Percentiles rank a stretch among this genome's conserved stretches.
Evolutionary conservation across 2,329 filamentous ascomycete genomes (phyloP).

Genomic region (Stagonosporopsis vannaccii): DNA sequence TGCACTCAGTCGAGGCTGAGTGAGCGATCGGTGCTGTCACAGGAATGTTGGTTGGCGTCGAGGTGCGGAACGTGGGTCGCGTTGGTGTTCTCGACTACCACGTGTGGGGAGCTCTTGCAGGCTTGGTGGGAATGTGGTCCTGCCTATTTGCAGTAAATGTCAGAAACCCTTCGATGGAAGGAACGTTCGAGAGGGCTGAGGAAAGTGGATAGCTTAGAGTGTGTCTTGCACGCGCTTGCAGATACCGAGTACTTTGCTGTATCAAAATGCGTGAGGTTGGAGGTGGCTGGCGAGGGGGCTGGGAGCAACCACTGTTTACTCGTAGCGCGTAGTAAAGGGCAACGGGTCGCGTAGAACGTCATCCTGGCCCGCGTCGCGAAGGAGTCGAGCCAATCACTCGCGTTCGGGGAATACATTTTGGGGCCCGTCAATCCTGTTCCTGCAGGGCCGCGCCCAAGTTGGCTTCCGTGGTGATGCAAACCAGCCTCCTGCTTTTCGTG

Average conservation of each 20-base stretch:
- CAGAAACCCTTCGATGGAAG: constrained; percentile 39
- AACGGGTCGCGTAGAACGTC: constrained; percentile 29
- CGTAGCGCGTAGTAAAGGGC: constrained; percentile 26
- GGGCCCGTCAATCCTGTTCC: constrained; percentile 26
- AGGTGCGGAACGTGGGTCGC: constrained; percentile 29
- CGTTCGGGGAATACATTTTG: constrained; percentile 16
- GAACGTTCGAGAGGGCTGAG: constrained; percentile 27
- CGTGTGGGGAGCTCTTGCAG: constrained; percentile 37
- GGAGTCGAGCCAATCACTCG: constrained; percentile 28
- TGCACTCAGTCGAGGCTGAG: constrained; percentile 40
- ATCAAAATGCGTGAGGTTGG: constrained; percentile 45
- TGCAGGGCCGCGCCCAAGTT: constrained; percentile 28
- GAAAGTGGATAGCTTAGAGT: constrained; percentile 45
- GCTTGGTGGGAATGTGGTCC: constrained; percentile 39
- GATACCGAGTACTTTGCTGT: constrained; percentile 42
- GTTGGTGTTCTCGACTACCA: constrained; percentile 25
- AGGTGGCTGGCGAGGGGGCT: constrained; percentile 31
- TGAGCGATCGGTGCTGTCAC: constrained; percentile 33
- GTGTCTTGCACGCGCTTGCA: constrained; percentile 39
- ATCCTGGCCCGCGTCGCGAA: constrained; percentile 24
- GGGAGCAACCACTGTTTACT: constrained; percentile 24
- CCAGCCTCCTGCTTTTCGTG: constrained; percentile 36
- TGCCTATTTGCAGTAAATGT: constrained; percentile 40
- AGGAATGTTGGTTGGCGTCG: constrained; percentile 25
- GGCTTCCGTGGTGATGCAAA: constrained; percentile 18